Base-by-base conservation (phyloP, 441 rosid genomes). In the Melastoma candidum region DNA sequence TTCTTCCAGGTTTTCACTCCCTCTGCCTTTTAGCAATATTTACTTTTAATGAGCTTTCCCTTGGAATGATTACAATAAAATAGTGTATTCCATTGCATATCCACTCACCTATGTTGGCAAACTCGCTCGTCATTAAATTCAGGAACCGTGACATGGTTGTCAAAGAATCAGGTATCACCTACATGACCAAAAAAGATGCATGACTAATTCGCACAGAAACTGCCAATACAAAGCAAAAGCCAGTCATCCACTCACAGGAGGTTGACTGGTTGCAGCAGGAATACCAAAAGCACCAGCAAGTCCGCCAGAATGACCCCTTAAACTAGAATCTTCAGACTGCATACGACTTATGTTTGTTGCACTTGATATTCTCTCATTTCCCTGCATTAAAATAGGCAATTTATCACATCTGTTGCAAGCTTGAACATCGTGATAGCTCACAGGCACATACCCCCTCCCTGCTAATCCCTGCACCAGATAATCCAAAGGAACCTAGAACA, bases 401-500 rank as follows among this genome's bases (percentile, higher is more conserved):
- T 6, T 12, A 29, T 52, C 13, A 10, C 12, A 41, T 12, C 48
- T 46, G 49, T 58, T 53, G 10, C 45, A 43, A 59, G 46, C 49
- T 66, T 26, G 54, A 67, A 32, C 63, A 49, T 65, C 49, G 61
- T 50, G 41, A 65, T 17, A 24, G 70, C 73, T 76, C 84, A 80
- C 76, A 66, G 58, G 53, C 68, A 63, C 72, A 78, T 57, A 63
- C 49, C 54, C 76, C 82, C 59, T 65, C 78, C 64, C 53, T 57
- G 51, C 76, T 79, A 60, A 73, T 72, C 51, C 76, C 79, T 10
- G 68, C 51, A 68, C 74, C 80, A 43, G 83, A 43, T 26, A 78
- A 51, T 69, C 89, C 90, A 44, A 85, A 73, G 46, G 90, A 82
- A 56, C 90, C 89, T 26, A 85, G 87, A 62, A 85, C 76, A 44